A percentile compares a stretch with the other conserved stretches of the same genome.
phyloP scores from a whole-genome alignment of 1,139 yeast species.

The Hansenula lynferdii region DNA sequence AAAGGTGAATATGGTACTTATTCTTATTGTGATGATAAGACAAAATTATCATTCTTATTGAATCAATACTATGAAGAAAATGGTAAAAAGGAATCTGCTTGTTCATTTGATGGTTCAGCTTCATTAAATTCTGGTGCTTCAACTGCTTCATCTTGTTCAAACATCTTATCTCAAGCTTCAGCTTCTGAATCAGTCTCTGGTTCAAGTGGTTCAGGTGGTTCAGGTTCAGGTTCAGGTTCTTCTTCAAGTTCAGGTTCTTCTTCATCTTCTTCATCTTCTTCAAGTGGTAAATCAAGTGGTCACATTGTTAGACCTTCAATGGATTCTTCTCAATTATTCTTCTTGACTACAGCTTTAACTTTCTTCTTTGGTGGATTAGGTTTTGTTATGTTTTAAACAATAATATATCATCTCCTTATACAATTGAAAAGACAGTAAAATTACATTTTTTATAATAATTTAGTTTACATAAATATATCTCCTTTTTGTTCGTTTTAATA shows the following conservation, averaged over 20 bases:
- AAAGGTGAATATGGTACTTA: constrained; percentile 57
- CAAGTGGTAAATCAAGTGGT: constrained; percentile 13
- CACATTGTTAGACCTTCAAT: constrained; percentile 18
- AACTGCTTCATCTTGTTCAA: constrained; percentile 48
- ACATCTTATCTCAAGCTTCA: constrained; percentile 39
- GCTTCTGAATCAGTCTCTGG: constrained; percentile 28
- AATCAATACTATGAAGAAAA: constrained; percentile 58
- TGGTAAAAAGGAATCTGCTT: constrained; percentile 41
- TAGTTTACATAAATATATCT: not conserved
- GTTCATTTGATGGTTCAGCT: constrained; percentile 69
- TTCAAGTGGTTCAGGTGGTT: constrained; percentile 33
- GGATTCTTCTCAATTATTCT: constrained; percentile 18
- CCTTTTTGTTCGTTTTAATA: not conserved
- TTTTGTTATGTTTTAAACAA: constrained; percentile 12
- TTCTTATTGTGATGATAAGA: constrained; percentile 60
- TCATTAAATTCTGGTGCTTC: constrained; percentile 40
- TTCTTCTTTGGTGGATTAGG: constrained; percentile 18
- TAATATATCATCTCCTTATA: no score
- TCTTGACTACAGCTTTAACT: constrained; percentile 10
- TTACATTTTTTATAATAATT: not conserved
- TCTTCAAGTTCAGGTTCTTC: constrained; percentile 18
- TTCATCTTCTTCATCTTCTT: constrained; percentile 13
- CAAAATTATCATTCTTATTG: constrained; percentile 57
- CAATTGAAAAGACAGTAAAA: not conserved
- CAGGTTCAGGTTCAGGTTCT: constrained; percentile 32